A percentile compares a stretch with the other conserved stretches of the same genome.
Conservation (phyloP, 306 rosid species). For the Sechiopsis laciniata region DNA sequence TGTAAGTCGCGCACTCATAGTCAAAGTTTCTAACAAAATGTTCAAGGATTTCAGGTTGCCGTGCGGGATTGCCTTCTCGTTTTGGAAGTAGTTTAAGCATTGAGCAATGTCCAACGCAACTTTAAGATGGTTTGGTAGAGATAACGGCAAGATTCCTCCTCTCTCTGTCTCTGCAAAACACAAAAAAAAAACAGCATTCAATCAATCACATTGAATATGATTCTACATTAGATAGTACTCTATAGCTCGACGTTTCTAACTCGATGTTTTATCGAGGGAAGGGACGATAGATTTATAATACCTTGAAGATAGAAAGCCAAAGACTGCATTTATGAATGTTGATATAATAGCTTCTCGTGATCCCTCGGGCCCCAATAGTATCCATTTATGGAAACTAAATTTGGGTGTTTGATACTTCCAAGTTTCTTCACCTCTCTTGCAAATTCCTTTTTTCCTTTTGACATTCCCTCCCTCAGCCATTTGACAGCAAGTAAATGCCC, state of each 20-base stretch:
- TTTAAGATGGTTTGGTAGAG: conserved; percentile 44
- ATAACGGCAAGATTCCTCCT: conserved; percentile 43
- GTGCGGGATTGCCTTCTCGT: conserved; percentile 74
- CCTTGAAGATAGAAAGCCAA: conserved; percentile 66
- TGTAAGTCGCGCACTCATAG: conserved; percentile 41
- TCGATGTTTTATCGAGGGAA: neutral
- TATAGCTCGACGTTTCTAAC: neutral
- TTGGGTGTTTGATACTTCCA: conserved; percentile 67
- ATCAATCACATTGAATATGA: conserved; percentile 10
- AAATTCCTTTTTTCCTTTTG: conserved; percentile 72
- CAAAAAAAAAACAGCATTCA: conserved; percentile 6
- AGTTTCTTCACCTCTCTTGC: conserved; percentile 72
- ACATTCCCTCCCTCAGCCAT: conserved; percentile 70
- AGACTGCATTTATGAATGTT: conserved; percentile 55
- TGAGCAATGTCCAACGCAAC: conserved; percentile 51
- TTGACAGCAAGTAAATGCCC: conserved; percentile 62
- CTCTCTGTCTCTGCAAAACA: conserved; percentile 43
- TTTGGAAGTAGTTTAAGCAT: conserved; percentile 57
- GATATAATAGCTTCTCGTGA: conserved; percentile 64
- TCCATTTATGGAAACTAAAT: conserved; percentile 59
- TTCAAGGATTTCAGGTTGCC: conserved; percentile 79
- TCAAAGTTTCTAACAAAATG: conserved; percentile 50
- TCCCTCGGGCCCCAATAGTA: conserved; percentile 68
- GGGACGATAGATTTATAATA: conserved; percentile 29
- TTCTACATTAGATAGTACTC: neutral